These are phyloP conservation scores for Aspergillus amoenus DNA, from an alignment of 2,329 filamentous ascomycete genomes.

Conservation along the genomic window DNA sequence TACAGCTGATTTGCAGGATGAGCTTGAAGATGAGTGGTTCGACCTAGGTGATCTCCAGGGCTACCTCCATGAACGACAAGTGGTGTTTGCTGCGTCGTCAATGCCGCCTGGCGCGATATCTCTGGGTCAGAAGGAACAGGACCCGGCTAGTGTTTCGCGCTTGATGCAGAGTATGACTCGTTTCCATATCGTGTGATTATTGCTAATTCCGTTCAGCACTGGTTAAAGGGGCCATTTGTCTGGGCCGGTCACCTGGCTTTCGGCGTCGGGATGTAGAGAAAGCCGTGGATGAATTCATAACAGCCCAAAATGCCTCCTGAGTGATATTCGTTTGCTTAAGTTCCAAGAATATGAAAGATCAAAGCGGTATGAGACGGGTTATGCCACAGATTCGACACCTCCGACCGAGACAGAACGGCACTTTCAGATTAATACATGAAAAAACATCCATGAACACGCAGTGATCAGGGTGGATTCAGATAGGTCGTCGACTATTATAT, in stretches of 20 bases:
- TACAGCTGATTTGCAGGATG: conserved; percentile 11
- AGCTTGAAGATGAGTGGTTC: conserved; percentile 26
- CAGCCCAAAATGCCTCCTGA: not conserved
- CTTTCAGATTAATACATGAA: no score
- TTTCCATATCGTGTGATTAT: not conserved
- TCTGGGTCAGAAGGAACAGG: not conserved
- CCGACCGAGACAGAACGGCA: no score
- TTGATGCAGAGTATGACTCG: conserved; percentile 18
- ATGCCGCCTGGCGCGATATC: not conserved
- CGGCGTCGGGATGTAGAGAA: conserved; percentile 22
- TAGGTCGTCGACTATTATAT: no score
- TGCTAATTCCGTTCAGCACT: conserved; percentile 19
- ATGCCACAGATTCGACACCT: no score
- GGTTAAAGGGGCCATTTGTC: conserved; percentile 20
- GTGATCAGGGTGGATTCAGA: no score
- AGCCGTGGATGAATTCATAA: conserved; percentile 14
- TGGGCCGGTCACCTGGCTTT: conserved; percentile 28
- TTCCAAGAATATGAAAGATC: no score
- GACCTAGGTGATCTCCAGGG: conserved; percentile 25
- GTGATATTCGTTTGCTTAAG: no score
- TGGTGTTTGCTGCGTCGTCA: conserved; percentile 14
- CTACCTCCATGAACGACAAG: conserved; percentile 19
- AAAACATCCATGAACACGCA: no score
- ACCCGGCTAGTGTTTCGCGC: conserved; percentile 12
- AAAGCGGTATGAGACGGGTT: no score